Evolutionary conservation across 768 basidiomycete species (phyloP).

Genomic region (Suillus discolor): DNA sequence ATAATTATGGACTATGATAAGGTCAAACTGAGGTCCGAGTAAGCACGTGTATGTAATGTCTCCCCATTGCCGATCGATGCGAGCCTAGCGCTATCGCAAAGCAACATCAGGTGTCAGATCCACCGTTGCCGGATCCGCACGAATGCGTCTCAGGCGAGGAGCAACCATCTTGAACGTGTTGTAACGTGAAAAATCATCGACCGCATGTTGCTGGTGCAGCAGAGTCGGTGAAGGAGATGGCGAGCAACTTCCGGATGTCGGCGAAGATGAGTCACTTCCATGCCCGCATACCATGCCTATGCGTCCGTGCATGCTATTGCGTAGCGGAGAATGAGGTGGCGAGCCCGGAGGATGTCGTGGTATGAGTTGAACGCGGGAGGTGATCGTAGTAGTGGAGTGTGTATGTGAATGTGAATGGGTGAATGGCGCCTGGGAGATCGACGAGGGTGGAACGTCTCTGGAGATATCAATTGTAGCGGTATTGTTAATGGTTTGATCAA

Average conservation of each 20-base stretch:
- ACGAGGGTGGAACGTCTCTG: not conserved
- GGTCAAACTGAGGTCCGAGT: constrained; percentile 2
- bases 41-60: constrained; percentile 2
- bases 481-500: constrained; percentile 3
- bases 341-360: constrained; percentile 23
- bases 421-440: constrained; percentile 18
- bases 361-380: constrained; percentile 30
- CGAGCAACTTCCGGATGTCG: constrained; percentile 61
- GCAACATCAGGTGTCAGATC: constrained; percentile 16
- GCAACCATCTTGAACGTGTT: constrained; percentile 20
- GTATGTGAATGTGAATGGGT: constrained; percentile 52
- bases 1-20: constrained; percentile 13
- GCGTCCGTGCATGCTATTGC: constrained; percentile 19
- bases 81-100: constrained; percentile 5
- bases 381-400: constrained; percentile 51
- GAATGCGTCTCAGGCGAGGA: constrained; percentile 18
- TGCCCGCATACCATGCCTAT: constrained; percentile 18
- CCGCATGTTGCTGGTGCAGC: constrained; percentile 3
- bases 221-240: constrained; percentile 44
- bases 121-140: constrained; percentile 16
- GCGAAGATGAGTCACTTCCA: constrained; percentile 56
- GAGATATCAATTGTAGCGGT: constrained; percentile 9
- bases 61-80: not conserved
- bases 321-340: constrained; percentile 34
- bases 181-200: constrained; percentile 21